These are phyloP conservation scores for Lachancea cidri DNA, from an alignment of 805 yeast genomes.

Conservation along the genomic window DNA sequence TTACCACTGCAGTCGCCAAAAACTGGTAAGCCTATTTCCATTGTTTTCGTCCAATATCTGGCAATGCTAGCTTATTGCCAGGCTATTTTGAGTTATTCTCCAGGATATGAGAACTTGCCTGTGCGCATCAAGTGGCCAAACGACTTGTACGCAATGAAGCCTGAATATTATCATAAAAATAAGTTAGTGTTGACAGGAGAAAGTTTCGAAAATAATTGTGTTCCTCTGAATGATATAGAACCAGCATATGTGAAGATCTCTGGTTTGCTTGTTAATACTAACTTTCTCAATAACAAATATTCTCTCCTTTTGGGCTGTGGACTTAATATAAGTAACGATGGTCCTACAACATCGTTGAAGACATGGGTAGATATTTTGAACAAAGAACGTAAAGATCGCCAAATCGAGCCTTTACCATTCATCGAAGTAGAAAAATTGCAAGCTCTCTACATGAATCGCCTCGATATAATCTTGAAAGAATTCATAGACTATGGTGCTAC, in stretches of 20 bases:
- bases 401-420: conserved; percentile 42
- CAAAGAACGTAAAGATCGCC: conserved; percentile 39
- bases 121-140: conserved; percentile 94
- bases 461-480: conserved; percentile 55
- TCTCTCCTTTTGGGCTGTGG: conserved; percentile 82
- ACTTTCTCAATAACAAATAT: conserved; percentile 53
- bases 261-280: conserved; percentile 82
- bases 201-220: conserved; percentile 27
- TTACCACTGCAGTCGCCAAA: conserved; percentile 42
- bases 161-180: conserved; percentile 44
- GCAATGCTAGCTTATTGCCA: conserved; percentile 79
- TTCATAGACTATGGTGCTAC: conserved; percentile 63
- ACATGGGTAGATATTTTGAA: conserved; percentile 61
- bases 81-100: conserved; percentile 56
- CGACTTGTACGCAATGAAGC: conserved; percentile 74
- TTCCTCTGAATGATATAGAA: conserved; percentile 47
- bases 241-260: conserved; percentile 71
- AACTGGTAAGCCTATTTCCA: conserved; percentile 44
- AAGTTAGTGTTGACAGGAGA: conserved; percentile 20
- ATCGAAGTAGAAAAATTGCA: conserved; percentile 37
- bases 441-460: conserved; percentile 62
- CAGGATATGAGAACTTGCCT: conserved; percentile 71
- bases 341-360: conserved; percentile 89
- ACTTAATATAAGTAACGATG: conserved; percentile 72
- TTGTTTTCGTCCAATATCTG: conserved; percentile 84